Base-by-base conservation (phyloP, 179 eudicot species). In the Patellifolia procumbens region DNA sequence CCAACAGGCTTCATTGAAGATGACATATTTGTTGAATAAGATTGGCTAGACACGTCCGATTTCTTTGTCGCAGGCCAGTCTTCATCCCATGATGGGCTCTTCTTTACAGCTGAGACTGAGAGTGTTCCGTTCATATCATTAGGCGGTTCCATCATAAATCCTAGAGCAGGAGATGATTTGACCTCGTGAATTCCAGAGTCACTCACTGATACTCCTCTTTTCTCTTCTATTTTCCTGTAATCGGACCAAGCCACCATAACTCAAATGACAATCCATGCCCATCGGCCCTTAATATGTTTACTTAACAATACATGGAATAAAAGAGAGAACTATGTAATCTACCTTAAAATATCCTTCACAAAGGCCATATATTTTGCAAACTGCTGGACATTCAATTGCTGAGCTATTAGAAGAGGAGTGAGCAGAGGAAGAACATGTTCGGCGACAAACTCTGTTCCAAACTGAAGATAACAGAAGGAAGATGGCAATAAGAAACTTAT, bases 361-460 rank as follows among this genome's bases (percentile, higher is more conserved):
- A 95, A 93, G 51, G 81, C 89, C 98, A 95, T 95, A 85, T 87
- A 95, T 74, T 95, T 95, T 32, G 96, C 97, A 83, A 95, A 95
- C 83, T 95, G 99, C 85, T 95, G 99, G 78, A 91, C 90, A 77
- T 95, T 95, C 79, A 95, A 81, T 79, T 95, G 98, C 78, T 95
- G 98, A 74, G 92, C 89, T 68, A 85, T 79, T 70, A 95, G 87
- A 77, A 95, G 97, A 17, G 99, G 98, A 39, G 85, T 73, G 37
- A 95, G 86, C 28, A 95, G 80, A 26, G 98, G 98, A 80, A 95
- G 97, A 67, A 95, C 94, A 84, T 93, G 93, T 80, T 91, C 97
- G 22, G 89, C 94, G 4, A 86, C 89, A 88, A 91, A 95, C 75
- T 93, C 99, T 70, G 90, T 67, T 62, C 99, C 99, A 82, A 81